Evolutionary conservation across 768 basidiomycete species (phyloP).

Genomic region (Pleurotus ostreatus): DNA sequence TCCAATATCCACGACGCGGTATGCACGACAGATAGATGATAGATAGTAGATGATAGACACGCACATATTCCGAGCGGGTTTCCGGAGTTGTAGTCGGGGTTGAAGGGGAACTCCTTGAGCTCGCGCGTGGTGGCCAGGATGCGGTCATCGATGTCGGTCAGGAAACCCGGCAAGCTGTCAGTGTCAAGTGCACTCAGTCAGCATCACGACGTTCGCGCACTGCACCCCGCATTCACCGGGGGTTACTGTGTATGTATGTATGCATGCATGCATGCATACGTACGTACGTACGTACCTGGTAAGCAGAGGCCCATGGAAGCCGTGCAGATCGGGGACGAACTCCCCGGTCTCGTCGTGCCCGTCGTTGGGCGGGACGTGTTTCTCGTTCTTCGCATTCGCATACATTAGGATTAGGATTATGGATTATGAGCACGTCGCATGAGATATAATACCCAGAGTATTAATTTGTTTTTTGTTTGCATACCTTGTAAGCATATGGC

Average conservation of each 20-base stretch:
- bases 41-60: background rate
- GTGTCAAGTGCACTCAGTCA: background rate
- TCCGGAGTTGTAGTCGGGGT: constrained; percentile 29
- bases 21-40: background rate
- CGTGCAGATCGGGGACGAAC: constrained; percentile 33
- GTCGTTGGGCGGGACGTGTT: constrained; percentile 31
- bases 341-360: constrained; percentile 31
- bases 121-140: constrained; percentile 31
- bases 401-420: too few relatives aligned
- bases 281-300: constrained; percentile 17
- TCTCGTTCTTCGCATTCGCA: constrained; percentile 27
- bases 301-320: constrained; percentile 24
- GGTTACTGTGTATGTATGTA: too few relatives aligned
- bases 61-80: constrained; percentile 26
- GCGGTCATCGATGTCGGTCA: constrained; percentile 24
- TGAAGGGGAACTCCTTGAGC: constrained; percentile 30
- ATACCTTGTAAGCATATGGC: constrained; percentile 25
- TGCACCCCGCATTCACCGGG: background rate
- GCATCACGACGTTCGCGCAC: background rate
- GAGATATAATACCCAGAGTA: too few relatives aligned
- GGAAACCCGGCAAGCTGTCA: constrained; percentile 22
- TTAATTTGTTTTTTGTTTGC: background rate
- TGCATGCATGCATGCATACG: too few relatives aligned
- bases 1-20: too few relatives aligned
- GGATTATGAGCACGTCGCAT: background rate